Percentiles rank a stretch among this genome's conserved stretches.
Evolutionary conservation across 2,329 filamentous ascomycete genomes (phyloP).

Genomic region (Ascochyta lentis): DNA sequence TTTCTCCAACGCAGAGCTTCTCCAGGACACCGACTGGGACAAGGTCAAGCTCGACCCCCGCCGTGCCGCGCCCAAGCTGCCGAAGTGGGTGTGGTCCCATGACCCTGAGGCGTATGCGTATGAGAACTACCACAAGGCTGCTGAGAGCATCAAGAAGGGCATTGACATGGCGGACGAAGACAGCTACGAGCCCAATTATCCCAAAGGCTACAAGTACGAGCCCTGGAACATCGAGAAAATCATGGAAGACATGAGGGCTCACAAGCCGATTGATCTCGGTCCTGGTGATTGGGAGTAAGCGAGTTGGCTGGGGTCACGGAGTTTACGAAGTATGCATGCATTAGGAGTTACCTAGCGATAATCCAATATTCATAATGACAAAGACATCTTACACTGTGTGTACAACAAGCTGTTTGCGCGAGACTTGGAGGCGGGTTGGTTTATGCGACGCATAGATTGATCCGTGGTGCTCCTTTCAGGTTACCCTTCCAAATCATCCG

Average conservation of each 20-base stretch:
- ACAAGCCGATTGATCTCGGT: slow-evolving; percentile 44
- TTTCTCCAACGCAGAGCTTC: slow-evolving; percentile 56
- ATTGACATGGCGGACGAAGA: slow-evolving; percentile 52
- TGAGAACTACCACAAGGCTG: slow-evolving; percentile 52
- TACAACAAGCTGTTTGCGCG: background rate
- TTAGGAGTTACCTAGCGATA: slow-evolving; percentile 7
- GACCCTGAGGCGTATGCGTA: slow-evolving; percentile 56
- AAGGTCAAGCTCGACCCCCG: slow-evolving; percentile 56
- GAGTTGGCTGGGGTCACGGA: background rate
- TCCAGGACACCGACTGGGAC: slow-evolving; percentile 58
- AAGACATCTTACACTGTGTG: background rate
- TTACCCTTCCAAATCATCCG: background rate
- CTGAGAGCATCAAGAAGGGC: slow-evolving; percentile 52
- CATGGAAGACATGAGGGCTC: slow-evolving; percentile 49
- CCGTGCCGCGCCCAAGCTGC: slow-evolving; percentile 53
- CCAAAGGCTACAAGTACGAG: slow-evolving; percentile 51
- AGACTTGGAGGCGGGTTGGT: no score
- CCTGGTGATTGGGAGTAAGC: slow-evolving; percentile 46
- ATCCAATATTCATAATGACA: background rate
- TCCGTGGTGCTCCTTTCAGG: no score
- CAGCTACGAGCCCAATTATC: slow-evolving; percentile 54
- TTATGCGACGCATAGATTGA: background rate
- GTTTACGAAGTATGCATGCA: slow-evolving; percentile 1
- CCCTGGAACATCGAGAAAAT: slow-evolving; percentile 54
- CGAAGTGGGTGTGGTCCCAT: slow-evolving; percentile 56